phyloP scores from a whole-genome alignment of 108 stramenopile genomes.

The Nannochloropsis gaditana region DNA sequence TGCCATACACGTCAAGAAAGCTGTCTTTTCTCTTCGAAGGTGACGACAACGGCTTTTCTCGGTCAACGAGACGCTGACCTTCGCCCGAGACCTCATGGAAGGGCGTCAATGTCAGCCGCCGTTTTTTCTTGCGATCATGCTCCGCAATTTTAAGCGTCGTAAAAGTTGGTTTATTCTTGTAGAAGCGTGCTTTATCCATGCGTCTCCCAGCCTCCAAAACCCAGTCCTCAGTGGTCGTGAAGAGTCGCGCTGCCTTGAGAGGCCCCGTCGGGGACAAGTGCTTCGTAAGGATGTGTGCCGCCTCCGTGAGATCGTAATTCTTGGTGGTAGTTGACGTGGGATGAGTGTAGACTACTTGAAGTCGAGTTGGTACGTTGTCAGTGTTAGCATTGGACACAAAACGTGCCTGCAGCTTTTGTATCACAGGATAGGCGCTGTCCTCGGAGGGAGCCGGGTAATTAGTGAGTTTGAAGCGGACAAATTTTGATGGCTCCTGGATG shows the following conservation, averaged over 20 bases:
- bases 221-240: background rate
- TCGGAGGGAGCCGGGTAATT: constrained; percentile 8
- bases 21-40: background rate
- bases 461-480: background rate
- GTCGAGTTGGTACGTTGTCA: background rate
- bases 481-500: background rate
- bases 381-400: constrained; percentile 6
- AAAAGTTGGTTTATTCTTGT: background rate
- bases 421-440: background rate
- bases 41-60: background rate
- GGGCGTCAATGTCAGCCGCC: background rate
- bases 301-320: background rate
- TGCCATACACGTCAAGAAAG: background rate
- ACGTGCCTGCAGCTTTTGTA: background rate
- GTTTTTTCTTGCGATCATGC: constrained; percentile 4
- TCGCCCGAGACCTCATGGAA: background rate
- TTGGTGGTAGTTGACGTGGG: background rate
- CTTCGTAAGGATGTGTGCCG: background rate
- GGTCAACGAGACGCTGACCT: background rate
- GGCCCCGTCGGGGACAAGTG: background rate
- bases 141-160: background rate
- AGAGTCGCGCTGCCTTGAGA: constrained; percentile 16
- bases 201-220: background rate
- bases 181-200: background rate
- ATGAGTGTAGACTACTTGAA: background rate